Evolutionary conservation across 768 basidiomycete genomes (phyloP), one percentile per base, ranked within the genome.

Genomic region (Rhodocollybia butyracea): DNA sequence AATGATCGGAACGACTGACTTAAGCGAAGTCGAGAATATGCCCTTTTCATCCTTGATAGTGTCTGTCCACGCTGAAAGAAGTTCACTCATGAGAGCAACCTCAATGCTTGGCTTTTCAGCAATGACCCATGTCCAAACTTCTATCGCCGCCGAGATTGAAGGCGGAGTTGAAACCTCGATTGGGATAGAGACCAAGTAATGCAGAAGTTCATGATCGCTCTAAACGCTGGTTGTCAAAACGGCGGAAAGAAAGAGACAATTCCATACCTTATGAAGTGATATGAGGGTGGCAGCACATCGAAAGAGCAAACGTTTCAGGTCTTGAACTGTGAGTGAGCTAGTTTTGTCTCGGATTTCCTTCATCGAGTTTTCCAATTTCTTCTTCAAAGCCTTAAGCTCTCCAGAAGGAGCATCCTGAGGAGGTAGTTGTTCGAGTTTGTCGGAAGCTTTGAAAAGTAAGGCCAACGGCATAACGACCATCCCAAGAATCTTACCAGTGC

Each of bases 91-190:
- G 19, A 98, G 69, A 2, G 86, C 83, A 46, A 94, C 82, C 69
- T 98, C 95, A 11, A 89, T 75, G 45, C 81, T 80, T 0, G 91
- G 86, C 56, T 91, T 84, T 66, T 96, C 90, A 13, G 90, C 84
- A 51, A 97, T 88, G 0, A 97, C 80, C 95, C 95, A 98, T 3
- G 89, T 93, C 97, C 97, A 98, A 10, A 89, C 88, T 65, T 98
- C 94, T 40, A 94, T 86, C 0, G 92, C 95, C 2, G 91, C 83
- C 15, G 91, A 81, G 55, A 98, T 83, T 1, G 94, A 85, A 3
- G 90, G 75, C 1, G 94, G 92, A 1, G 90, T 94, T 59, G 92
- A 92, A 2, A 91, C 86, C 54, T 90, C 88, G 62, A 98, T 91
- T 0, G 97, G 97, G 17, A 98, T 69, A 31, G 80, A 77, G 7